A percentile compares a stretch with the other conserved stretches of the same genome.
Conservation (phyloP, 2,329 filamentous ascomycete species). For the Coleophoma cylindrospora region DNA sequence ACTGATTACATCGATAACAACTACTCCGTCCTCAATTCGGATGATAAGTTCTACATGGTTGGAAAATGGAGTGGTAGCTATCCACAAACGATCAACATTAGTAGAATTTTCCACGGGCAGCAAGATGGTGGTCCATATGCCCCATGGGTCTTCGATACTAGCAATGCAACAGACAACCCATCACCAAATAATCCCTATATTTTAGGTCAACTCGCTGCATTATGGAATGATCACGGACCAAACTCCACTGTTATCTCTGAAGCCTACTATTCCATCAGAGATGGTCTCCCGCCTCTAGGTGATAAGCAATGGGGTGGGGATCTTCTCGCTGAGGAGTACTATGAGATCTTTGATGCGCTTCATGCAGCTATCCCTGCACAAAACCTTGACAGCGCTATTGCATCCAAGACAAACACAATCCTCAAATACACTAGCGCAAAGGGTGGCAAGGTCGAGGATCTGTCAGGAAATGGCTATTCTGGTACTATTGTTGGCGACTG, state of each 20-base stretch:
- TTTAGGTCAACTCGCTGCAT: too few species aligned
- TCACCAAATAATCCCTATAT: constrained; percentile 13
- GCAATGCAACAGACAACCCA: constrained; percentile 42
- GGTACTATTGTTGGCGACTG: too few species aligned
- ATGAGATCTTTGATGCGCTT: constrained; percentile 31
- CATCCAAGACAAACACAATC: constrained; percentile 30
- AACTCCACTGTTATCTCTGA: constrained; percentile 27
- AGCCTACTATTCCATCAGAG: constrained; percentile 43
- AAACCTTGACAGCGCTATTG: constrained; percentile 40
- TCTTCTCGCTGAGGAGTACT: constrained; percentile 33
- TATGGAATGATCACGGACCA: too few species aligned
- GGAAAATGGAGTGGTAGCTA: constrained; percentile 42
- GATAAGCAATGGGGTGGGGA: constrained; percentile 49
- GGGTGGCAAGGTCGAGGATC: not conserved
- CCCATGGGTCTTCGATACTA: constrained; percentile 44
- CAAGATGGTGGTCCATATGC: constrained; percentile 37
- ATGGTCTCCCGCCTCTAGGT: constrained; percentile 44
- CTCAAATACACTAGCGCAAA: constrained; percentile 24
- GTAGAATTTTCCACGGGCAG: constrained; percentile 38
- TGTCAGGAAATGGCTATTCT: too few species aligned
- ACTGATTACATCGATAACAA: constrained; percentile 29
- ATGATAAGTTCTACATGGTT: constrained; percentile 47
- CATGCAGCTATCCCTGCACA: constrained; percentile 37
- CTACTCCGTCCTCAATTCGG: constrained; percentile 47
- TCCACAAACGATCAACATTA: constrained; percentile 39